These are phyloP conservation scores for Paecilomyces sp. DNA, from an alignment of 2,329 filamentous ascomycete species.

Conservation along the genomic window DNA sequence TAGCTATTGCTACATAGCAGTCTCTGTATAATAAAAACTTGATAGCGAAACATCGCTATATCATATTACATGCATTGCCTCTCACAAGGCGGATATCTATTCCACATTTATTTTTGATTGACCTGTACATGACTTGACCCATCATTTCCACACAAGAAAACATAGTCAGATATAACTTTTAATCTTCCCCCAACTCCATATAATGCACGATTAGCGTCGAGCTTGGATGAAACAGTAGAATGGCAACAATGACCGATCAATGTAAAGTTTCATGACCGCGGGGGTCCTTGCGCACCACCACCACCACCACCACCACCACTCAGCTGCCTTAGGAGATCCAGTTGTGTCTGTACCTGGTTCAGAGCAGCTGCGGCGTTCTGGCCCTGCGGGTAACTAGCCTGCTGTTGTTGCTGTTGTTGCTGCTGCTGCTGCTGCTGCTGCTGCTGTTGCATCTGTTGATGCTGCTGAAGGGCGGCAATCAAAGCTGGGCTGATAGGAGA, in stretches of 20 bases:
- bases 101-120: neutral
- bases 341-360: constrained; percentile 34
- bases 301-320: constrained; percentile 21
- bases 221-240: neutral
- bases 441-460: constrained; percentile 31
- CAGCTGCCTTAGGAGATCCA: constrained; percentile 32
- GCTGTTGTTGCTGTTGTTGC: constrained; percentile 19
- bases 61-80: neutral
- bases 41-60: neutral
- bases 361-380: constrained; percentile 28
- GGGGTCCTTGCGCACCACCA: constrained; percentile 2
- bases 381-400: constrained; percentile 9
- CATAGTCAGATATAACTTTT: neutral
- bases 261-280: neutral
- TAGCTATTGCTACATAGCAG: neutral
- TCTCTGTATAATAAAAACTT: neutral
- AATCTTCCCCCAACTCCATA: neutral
- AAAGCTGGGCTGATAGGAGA: constrained; percentile 54
- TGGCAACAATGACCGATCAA: neutral
- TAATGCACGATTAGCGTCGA: neutral
- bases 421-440: constrained; percentile 35
- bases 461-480: constrained; percentile 42
- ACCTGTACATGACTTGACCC: neutral
- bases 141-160: neutral
- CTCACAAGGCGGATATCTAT: neutral